A percentile compares a stretch with the other conserved stretches of the same genome.
phyloP scores from a whole-genome alignment of 2,329 filamentous ascomycete species.

The Paraphoma chrysanthemicola region DNA sequence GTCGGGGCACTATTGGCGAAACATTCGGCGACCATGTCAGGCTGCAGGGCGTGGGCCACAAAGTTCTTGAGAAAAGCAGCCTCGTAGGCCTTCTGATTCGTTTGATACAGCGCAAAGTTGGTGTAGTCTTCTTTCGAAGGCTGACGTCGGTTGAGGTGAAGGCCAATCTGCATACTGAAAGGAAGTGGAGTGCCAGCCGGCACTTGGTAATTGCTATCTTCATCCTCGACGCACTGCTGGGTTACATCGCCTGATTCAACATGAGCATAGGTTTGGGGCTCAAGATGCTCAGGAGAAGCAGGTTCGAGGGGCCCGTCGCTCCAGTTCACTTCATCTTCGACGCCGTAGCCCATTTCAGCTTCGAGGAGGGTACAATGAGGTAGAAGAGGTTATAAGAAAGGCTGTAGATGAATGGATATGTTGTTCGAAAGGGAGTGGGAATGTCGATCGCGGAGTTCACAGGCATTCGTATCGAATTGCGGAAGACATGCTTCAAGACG shows the following conservation, averaged over 20 bases:
- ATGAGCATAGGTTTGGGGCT: neutral
- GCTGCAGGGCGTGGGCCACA: slow-evolving; percentile 25
- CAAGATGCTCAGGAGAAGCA: neutral
- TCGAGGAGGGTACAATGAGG: neutral
- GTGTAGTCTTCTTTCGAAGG: slow-evolving; percentile 23
- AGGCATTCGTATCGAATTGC: too few relatives aligned
- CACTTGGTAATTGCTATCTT: neutral
- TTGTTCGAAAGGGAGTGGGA: neutral
- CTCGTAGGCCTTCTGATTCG: slow-evolving; percentile 35
- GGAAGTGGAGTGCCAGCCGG: slow-evolving; percentile 8
- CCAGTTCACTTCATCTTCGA: slow-evolving; percentile 36
- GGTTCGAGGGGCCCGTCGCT: slow-evolving; percentile 25
- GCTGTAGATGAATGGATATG: neutral
- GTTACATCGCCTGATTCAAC: too few relatives aligned
- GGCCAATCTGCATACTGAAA: slow-evolving; percentile 10
- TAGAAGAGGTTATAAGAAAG: neutral
- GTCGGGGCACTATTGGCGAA: slow-evolving; percentile 2
- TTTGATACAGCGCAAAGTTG: slow-evolving; percentile 32
- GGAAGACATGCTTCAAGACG: neutral
- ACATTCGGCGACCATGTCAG: slow-evolving; percentile 17
- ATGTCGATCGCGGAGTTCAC: neutral
- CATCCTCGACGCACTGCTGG: neutral
- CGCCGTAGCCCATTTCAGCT: slow-evolving; percentile 14
- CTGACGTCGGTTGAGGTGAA: slow-evolving; percentile 16
- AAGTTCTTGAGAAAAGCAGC: slow-evolving; percentile 29